Percentiles rank a stretch among this genome's conserved stretches.
These are phyloP conservation scores for Stentor coeruleus DNA, from an alignment of 73 alveolate genomes.

Conservation along the genomic window DNA sequence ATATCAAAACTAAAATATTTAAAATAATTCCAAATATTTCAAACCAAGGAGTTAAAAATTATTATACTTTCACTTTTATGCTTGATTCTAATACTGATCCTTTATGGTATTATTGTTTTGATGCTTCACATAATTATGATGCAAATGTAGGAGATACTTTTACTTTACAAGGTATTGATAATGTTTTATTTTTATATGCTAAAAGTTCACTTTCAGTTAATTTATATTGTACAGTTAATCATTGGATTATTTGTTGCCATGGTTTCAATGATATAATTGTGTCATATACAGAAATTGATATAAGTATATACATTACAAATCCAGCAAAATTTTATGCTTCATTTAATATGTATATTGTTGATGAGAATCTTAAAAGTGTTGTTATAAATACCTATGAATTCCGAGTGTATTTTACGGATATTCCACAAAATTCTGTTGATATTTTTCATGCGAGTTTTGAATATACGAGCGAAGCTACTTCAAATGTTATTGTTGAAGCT, in stretches of 20 bases:
- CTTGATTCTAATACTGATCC: background rate
- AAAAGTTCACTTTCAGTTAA: background rate
- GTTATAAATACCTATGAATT: background rate
- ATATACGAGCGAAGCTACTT: background rate
- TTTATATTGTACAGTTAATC: background rate
- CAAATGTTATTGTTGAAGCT: background rate
- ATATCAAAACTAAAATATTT: background rate
- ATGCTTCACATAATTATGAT: background rate
- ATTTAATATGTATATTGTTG: background rate
- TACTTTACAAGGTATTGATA: background rate
- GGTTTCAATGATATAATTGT: background rate
- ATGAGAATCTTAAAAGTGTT: background rate
- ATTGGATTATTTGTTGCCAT: background rate
- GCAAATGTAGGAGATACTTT: background rate
- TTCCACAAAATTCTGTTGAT: background rate
- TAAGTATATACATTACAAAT: no score
- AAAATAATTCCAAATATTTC: background rate
- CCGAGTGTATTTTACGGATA: background rate
- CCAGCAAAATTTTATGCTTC: background rate
- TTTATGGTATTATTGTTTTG: background rate
- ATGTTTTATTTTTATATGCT: background rate
- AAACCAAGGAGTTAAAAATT: background rate
- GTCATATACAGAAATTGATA: background rate
- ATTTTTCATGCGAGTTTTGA: background rate
- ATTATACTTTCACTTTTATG: background rate